These are phyloP conservation scores for Leccinellum luteum DNA, from an alignment of 768 basidiomycete species.

Conservation along the genomic window DNA sequence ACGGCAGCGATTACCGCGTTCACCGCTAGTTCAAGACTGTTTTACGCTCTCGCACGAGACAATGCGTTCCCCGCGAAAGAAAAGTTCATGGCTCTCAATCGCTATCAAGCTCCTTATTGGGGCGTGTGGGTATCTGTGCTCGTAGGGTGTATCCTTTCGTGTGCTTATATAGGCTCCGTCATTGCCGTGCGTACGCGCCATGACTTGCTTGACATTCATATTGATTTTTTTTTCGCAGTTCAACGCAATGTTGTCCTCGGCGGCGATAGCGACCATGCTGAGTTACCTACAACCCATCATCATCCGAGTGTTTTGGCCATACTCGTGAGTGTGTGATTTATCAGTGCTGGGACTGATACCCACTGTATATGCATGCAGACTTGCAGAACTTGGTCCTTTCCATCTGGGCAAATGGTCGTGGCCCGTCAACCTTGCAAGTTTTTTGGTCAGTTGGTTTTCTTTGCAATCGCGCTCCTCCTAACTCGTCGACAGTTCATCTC, in stretches of 20 bases:
- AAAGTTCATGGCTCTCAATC: conserved; percentile 49
- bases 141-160: conserved; percentile 52
- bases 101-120: conserved; percentile 51
- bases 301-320: conserved; percentile 57
- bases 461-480: neutral
- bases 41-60: conserved; percentile 57
- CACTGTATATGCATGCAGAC: conserved; percentile 28
- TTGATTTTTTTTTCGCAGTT: conserved; percentile 32
- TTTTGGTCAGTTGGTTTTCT: conserved; percentile 38
- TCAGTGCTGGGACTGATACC: neutral
- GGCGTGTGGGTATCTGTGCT: conserved; percentile 56
- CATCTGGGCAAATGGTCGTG: conserved; percentile 52
- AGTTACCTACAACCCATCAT: conserved; percentile 57
- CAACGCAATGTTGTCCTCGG: conserved; percentile 55
- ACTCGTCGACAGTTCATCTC: conserved; percentile 40
- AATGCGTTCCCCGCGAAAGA: conserved; percentile 47
- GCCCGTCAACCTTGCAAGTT: conserved; percentile 47
- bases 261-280: conserved; percentile 56
- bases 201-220: neutral
- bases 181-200: conserved; percentile 44
- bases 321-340: conserved; percentile 35
- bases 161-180: conserved; percentile 55
- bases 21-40: conserved; percentile 54
- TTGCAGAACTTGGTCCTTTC: conserved; percentile 49
- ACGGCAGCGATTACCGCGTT: conserved; percentile 58